These are phyloP conservation scores for Solanum paucissectum DNA, from an alignment of 257 asterid species.

Conservation along the genomic window DNA sequence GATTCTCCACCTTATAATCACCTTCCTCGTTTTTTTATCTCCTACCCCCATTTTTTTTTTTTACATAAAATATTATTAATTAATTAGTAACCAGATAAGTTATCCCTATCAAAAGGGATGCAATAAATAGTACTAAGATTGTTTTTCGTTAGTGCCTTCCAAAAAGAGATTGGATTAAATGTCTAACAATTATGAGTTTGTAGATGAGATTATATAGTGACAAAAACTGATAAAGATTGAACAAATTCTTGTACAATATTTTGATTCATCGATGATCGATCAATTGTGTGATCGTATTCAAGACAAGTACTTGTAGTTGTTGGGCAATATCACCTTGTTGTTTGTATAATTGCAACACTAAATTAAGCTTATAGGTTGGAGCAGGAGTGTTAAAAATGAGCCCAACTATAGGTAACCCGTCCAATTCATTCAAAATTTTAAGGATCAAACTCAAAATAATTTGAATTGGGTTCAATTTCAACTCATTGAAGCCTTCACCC, in stretches of 20 bases:
- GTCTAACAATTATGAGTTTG: background rate
- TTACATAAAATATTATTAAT: background rate
- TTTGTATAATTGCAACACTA: background rate
- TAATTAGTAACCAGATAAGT: too few relatives aligned
- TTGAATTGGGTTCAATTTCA: too few relatives aligned
- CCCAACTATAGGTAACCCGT: too few relatives aligned
- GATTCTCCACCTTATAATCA: background rate
- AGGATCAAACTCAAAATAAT: too few relatives aligned
- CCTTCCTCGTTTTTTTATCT: background rate
- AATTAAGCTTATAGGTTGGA: background rate
- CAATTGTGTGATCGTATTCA: background rate
- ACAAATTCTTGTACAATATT: background rate
- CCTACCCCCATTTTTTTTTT: background rate
- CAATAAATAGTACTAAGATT: too few relatives aligned
- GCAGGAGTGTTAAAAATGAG: too few relatives aligned
- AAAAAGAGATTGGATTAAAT: background rate
- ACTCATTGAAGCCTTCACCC: too few relatives aligned
- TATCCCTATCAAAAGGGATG: background rate
- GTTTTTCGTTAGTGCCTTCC: background rate
- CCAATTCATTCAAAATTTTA: too few relatives aligned
- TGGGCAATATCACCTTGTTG: background rate
- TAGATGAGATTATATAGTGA: background rate
- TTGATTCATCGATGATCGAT: background rate
- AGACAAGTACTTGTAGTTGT: background rate
- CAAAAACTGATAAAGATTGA: background rate